Evolutionary conservation across 2,329 filamentous ascomycete genomes (phyloP).

Genomic region (Didymella pomorum): DNA sequence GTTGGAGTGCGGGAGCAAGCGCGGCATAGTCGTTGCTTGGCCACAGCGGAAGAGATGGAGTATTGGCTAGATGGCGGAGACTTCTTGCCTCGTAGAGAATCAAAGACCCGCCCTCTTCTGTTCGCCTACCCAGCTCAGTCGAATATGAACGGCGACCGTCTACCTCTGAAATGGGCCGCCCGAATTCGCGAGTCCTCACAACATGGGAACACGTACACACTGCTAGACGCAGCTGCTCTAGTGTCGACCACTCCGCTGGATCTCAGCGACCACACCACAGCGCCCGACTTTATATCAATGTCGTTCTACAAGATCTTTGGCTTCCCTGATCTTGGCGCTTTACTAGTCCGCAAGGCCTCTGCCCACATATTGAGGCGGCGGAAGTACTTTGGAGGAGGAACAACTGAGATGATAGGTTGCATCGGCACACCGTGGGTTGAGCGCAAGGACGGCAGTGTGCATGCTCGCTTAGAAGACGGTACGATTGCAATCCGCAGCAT

Average conservation of each 20-base stretch:
- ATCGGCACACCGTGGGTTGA: slow-evolving; percentile 63
- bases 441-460: slow-evolving; percentile 62
- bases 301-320: slow-evolving; percentile 98
- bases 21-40: slow-evolving; percentile 68
- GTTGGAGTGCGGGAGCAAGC: slow-evolving; percentile 80
- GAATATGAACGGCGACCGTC: slow-evolving; percentile 83
- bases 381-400: slow-evolving; percentile 74
- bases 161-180: slow-evolving; percentile 69
- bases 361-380: slow-evolving; percentile 62
- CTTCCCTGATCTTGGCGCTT: slow-evolving; percentile 85
- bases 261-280: slow-evolving; percentile 63
- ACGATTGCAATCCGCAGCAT: slow-evolving; percentile 72
- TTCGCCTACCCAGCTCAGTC: slow-evolving; percentile 91
- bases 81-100: slow-evolving; percentile 17
- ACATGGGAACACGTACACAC: slow-evolving; percentile 66
- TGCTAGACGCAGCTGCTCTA: slow-evolving; percentile 74
- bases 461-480: slow-evolving; percentile 72
- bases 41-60: slow-evolving; percentile 68
- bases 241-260: slow-evolving; percentile 69
- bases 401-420: slow-evolving; percentile 64
- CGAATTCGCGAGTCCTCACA: slow-evolving; percentile 26
- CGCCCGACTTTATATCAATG: slow-evolving; percentile 82
- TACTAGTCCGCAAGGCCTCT: slow-evolving; percentile 79
- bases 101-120: slow-evolving; percentile 40
- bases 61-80: slow-evolving; percentile 62